These are phyloP conservation scores for Solanum chacoense DNA, from an alignment of 305 asterid species.

Conservation along the genomic window DNA sequence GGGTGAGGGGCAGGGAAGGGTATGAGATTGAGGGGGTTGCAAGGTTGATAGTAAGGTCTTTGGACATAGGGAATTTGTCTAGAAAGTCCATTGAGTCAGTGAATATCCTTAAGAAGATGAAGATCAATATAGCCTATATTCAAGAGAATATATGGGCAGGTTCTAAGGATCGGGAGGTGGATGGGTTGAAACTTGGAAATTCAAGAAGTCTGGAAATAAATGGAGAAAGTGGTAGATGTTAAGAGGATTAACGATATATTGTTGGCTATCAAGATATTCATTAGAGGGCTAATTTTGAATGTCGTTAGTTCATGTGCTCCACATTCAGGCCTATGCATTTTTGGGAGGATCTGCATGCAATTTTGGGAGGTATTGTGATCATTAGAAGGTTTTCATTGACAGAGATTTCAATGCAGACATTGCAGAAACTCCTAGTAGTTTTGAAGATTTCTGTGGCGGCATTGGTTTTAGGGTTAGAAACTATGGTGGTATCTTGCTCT, in stretches of 20 bases:
- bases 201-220: neutral
- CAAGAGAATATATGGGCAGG: neutral
- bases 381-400: neutral
- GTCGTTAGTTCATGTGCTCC: neutral
- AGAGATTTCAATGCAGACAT: neutral
- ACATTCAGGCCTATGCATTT: neutral
- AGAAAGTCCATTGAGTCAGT: neutral
- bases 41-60: neutral
- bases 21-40: neutral
- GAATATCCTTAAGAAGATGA: neutral
- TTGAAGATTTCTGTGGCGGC: neutral
- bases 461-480: neutral
- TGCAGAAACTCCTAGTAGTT: neutral
- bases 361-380: neutral
- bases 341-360: neutral
- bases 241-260: neutral
- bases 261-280: neutral
- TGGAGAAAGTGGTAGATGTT: neutral
- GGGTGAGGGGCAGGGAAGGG: neutral
- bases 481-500: neutral
- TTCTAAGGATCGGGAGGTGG: no score
- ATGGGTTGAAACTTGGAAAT: no score
- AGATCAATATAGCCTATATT: accelerated
- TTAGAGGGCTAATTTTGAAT: neutral
- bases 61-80: neutral